Base-by-base conservation (phyloP, 1,284 basidiomycete species). In the Trametes sp. region DNA sequence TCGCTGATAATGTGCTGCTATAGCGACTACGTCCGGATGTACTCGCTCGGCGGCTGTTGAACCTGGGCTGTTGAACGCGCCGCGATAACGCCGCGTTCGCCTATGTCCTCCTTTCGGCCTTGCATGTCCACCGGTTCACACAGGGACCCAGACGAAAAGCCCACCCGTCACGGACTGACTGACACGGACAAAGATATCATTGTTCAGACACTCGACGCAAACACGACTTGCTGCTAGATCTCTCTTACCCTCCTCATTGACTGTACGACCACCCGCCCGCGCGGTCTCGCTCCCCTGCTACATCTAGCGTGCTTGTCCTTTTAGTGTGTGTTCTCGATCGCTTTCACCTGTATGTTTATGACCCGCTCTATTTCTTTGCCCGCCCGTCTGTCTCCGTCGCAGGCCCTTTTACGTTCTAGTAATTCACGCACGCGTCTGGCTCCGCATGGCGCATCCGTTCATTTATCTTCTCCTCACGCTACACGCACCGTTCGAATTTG, bases 21-120 rank as follows among this genome's bases (percentile, higher is more conserved):
- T 62, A 83, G 84, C 38, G 83, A 85, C 68, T 86, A 79, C 28
- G 87, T 90, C 61, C 88, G 87, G 77, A 90, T 90, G 86, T 90
- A 86, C 86, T 79, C 81, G 65, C 69, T 77, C 49, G 71, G 72
- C 19, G 56, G 59, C 23, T 72, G 72, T 61, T 69, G 31, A 63
- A 33, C 31, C 6, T 33, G 11, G 11, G 9, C 59, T 31, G 21
- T 28, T 49, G 31, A 7, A 53, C 26, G 29, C 45, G 10, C 46
- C 46, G 36, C 41, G 23, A 14, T 31, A 41, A 31, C 54, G 16
- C 46, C 45, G 21, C 55, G 46, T 35, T 50, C n/a, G n/a, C n/a
- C n/a, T n/a, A n/a, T n/a, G n/a, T 35, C 31, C 9, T 35, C 54
- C 42, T 4, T 33, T 26, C 41, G 52, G 26, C n/a, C 41, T 11